phyloP scores from a whole-genome alignment of 225 moss, liverwort and hornwort species.

The Pseudisothecium myosuroides region DNA sequence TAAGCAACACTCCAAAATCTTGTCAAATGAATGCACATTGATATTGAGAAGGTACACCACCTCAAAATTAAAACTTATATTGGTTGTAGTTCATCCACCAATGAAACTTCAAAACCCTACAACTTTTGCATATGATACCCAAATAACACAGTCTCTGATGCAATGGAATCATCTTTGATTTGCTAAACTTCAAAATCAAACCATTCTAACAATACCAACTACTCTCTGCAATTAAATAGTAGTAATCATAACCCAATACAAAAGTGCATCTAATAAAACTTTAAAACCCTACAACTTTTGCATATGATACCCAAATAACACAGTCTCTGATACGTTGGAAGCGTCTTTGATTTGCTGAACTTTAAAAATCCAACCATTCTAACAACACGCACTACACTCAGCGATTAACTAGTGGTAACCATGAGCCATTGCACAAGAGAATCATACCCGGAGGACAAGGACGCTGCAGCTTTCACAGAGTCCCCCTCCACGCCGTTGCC shows the following conservation, averaged over 20 bases:
- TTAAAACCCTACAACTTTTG: neutral
- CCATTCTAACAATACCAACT: neutral
- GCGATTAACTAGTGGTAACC: neutral
- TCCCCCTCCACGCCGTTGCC: neutral
- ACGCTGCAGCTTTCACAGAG: constrained; percentile 15
- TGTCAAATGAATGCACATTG: neutral
- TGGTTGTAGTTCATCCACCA: neutral
- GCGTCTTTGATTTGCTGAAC: neutral
- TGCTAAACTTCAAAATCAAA: neutral
- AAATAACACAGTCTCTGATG: neutral
- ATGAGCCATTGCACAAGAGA: neutral
- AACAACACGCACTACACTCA: neutral
- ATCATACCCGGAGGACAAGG: constrained; percentile 29
- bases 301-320: neutral
- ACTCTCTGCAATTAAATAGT: neutral
- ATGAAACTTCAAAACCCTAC: neutral
- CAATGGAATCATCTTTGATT: neutral
- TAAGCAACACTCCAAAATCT: neutral
- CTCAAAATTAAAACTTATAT: neutral
- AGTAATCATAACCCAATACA: neutral
- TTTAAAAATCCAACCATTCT: neutral
- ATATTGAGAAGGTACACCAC: neutral
- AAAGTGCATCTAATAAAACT: neutral
- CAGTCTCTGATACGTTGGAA: neutral
- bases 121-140: neutral